Evolutionary conservation across 495 filamentous ascomycete species (phyloP).

Genomic region (Daldinia grandis): DNA sequence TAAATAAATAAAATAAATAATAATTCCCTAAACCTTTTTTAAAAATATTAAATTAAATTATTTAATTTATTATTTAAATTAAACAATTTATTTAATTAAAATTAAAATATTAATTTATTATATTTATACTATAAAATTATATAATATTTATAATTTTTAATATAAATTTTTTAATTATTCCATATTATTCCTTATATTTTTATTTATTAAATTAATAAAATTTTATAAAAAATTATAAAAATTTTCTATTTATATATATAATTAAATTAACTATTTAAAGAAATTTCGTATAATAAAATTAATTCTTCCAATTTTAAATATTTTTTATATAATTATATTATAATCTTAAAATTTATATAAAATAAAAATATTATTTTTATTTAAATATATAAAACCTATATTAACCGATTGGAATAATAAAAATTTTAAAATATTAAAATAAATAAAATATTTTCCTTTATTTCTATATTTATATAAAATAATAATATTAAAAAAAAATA

Average conservation of each 20-base stretch:
- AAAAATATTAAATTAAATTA: neutral
- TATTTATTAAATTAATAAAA: neutral
- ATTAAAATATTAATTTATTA: neutral
- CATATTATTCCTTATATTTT: neutral
- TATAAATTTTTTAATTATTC: neutral
- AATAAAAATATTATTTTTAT: no score
- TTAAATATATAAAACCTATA: no score
- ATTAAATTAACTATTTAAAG: neutral
- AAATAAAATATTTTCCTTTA: no score
- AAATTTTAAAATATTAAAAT: no score
- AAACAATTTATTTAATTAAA: neutral
- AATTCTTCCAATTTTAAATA: neutral
- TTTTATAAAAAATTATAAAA: neutral
- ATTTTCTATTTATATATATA: neutral
- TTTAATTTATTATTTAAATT: neutral
- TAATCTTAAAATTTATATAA: no score
- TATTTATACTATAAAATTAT: neutral
- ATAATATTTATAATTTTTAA: neutral
- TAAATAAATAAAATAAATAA: neutral
- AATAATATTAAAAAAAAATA: no score
- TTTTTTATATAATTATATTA: no score
- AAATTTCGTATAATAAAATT: neutral
- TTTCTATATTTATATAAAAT: no score
- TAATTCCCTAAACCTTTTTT: neutral
- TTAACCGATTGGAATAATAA: no score